phyloP scores from a whole-genome alignment of 169 alveolate genomes.

The Miamiensis avidus region DNA sequence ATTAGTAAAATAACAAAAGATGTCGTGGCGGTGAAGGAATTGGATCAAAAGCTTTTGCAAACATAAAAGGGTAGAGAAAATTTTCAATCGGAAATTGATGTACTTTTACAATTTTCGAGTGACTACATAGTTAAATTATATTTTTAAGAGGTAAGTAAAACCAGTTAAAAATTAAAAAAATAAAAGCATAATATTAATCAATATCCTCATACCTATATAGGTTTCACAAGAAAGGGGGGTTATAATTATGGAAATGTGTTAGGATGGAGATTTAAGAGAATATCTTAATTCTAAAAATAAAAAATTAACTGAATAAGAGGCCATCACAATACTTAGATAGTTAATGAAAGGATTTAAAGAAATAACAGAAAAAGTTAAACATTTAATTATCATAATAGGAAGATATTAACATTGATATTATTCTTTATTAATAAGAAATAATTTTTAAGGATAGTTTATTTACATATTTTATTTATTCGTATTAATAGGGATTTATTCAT shows the following conservation, averaged over 20 bases:
- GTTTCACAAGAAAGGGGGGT: background rate
- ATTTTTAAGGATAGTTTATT: too few species aligned
- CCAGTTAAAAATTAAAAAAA: background rate
- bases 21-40: constrained; percentile 48
- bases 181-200: too few species aligned
- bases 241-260: constrained; percentile 25
- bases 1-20: constrained; percentile 32
- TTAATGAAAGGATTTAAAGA: constrained; percentile 19
- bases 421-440: too few species aligned
- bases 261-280: constrained; percentile 28
- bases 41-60: background rate
- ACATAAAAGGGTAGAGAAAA: constrained; percentile 18
- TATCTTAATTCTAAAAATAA: constrained; percentile 1
- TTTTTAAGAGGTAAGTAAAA: constrained; percentile 5
- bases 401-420: too few species aligned
- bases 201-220: background rate
- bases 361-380: constrained; percentile 2
- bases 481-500: constrained; percentile 30
- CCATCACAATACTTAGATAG: background rate
- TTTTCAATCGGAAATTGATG: constrained; percentile 22
- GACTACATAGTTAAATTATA: constrained; percentile 26
- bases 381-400: too few species aligned
- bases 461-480: too few species aligned
- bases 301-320: constrained; percentile 1
- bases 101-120: constrained; percentile 15